Evolutionary conservation across 208 protist genomes (phyloP), one percentile per base, ranked within the genome.

Genomic region (Acanthamoeba sp.): DNA sequence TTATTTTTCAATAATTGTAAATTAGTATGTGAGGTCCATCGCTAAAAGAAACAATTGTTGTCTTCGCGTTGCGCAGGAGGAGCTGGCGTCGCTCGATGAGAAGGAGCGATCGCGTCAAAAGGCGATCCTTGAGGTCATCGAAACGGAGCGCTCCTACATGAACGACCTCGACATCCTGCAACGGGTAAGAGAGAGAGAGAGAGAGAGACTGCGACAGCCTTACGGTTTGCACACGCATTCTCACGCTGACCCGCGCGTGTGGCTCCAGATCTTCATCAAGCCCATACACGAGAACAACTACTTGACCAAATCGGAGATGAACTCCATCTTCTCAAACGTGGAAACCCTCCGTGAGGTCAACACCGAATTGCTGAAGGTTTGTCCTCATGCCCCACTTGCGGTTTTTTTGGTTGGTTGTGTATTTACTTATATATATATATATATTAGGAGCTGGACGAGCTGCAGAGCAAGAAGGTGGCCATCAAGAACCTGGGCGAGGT

Each of bases 91-190:
- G 71, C 71, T 82, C 40, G 34, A 40, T 10, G 71, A 82, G 32
- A n/a, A 24, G n/a, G 71, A 82, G 71, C 71, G 40, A 50, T 48
- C 34, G 40, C 16, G 71, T 2, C 71, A 82, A 32, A 82, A 82
- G 71, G 71, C 71, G 20, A 82, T 82, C 71, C 71, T 82, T 5
- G 71, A 82, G 40, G 34, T 82, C 71, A 82, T 82, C 40, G 71
- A 82, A 4, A 82, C 71, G 16, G 71, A 82, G 29, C 71, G 71
- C 27, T 82, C 71, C 16, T 82, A 82, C 71, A 40, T 40, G 38
- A 82, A 82, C 71, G 71, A 82, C 71, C 71, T 82, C 38, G 71
- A 82, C 71, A 82, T 82, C 40, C 71, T 82, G 24, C 34, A 40
- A 20, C 34, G 71, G 40, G 71, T 82, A 36, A 7, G n/a, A n/a